Conservation (phyloP, 2,329 filamentous ascomycete genomes). For the Metarhizium sp. region DNA sequence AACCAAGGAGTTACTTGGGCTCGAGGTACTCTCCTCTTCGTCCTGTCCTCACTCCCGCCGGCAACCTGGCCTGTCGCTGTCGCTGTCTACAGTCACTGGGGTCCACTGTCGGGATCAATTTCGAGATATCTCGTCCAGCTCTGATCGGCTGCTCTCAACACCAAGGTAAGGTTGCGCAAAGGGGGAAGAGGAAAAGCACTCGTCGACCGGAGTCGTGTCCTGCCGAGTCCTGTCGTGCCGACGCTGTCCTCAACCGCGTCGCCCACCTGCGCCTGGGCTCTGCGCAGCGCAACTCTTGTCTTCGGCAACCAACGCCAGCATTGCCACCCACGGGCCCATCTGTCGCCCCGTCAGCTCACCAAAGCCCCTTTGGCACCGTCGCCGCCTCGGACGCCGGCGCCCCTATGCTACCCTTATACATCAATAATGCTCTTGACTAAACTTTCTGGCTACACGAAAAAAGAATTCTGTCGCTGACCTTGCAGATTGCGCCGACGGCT, state of each 20-base stretch:
- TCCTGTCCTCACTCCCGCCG: constrained; percentile 13
- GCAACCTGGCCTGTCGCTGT: constrained; percentile 7
- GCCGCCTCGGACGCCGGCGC: neutral
- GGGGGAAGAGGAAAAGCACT: neutral
- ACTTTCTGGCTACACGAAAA: neutral
- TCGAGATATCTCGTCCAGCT: constrained; percentile 1
- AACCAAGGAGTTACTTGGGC: constrained; percentile 28
- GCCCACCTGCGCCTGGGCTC: neutral
- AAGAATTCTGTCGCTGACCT: neutral
- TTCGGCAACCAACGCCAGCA: constrained; percentile 4
- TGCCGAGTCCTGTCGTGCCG: neutral
- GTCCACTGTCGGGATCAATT: constrained; percentile 2
- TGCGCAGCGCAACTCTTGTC: neutral
- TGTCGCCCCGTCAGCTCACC: constrained; percentile 1
- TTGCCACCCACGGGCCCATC: constrained; percentile 1
- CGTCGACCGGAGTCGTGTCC: constrained; percentile 1
- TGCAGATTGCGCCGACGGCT: neutral
- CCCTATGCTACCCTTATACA: too few species aligned
- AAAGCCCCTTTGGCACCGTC: too few species aligned
- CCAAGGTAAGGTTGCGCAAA: constrained; percentile 5
- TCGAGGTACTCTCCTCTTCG: constrained; percentile 24
- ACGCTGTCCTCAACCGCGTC: constrained; percentile 1
- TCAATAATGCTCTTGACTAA: neutral
- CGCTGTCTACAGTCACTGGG: constrained; percentile 7
- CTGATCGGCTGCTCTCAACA: constrained; percentile 3